Conservation (phyloP, 208 protist genomes). For the Crithidia fasciculata region DNA sequence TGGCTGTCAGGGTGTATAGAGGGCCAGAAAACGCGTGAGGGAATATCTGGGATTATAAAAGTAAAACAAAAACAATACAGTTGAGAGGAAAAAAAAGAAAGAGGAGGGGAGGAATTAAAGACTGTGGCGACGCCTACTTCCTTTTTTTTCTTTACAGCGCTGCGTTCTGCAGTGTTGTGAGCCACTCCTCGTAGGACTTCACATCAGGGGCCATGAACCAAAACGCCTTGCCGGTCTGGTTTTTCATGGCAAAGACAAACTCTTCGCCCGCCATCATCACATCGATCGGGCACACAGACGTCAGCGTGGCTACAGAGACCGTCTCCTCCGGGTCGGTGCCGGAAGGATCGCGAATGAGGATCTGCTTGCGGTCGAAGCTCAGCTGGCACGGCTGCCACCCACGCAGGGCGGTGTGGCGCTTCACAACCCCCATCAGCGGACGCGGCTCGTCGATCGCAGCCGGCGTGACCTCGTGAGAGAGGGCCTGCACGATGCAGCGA, state of each 20-base stretch:
- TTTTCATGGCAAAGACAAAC: conserved; percentile 85
- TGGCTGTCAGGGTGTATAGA: too few relatives aligned
- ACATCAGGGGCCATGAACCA: conserved; percentile 69
- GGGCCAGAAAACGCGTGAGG: too few relatives aligned
- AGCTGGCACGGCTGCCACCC: conserved; percentile 81
- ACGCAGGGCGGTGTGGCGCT: conserved; percentile 69
- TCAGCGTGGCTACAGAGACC: conserved; percentile 59
- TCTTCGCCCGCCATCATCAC: conserved; percentile 61
- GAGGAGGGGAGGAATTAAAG: background rate
- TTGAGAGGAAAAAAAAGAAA: background rate
- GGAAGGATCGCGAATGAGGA: conserved; percentile 47
- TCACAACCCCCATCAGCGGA: conserved; percentile 47
- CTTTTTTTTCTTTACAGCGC: conserved; percentile 30
- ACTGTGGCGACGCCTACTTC: too few relatives aligned
- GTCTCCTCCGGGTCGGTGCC: conserved; percentile 45
- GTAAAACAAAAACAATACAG: too few relatives aligned
- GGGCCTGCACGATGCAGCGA: conserved; percentile 60
- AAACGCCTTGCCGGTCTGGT: conserved; percentile 76
- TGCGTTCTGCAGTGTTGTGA: conserved; percentile 64
- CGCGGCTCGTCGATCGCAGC: conserved; percentile 33
- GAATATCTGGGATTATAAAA: too few relatives aligned
- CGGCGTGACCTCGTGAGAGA: conserved; percentile 40
- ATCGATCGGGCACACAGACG: conserved; percentile 83
- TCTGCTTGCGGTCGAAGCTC: conserved; percentile 38
- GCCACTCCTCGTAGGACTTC: conserved; percentile 58